Percentiles rank a stretch among this genome's conserved stretches.
These are phyloP conservation scores for Coemansia sp. DNA, from an alignment of 371 early-diverging fungal genomes.

Conservation along the genomic window DNA sequence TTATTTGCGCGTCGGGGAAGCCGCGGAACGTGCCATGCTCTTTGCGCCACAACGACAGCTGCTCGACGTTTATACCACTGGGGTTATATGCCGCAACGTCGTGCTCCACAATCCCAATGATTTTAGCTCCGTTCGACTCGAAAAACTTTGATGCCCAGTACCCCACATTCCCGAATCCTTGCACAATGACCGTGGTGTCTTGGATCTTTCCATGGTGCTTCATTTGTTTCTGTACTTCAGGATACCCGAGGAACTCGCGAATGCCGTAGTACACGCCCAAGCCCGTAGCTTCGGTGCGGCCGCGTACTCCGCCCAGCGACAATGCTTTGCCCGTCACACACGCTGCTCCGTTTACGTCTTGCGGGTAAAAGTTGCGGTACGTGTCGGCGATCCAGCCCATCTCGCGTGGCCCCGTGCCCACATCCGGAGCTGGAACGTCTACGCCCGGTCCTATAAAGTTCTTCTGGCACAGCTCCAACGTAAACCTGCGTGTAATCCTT, in stretches of 20 bases:
- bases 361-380: conserved; percentile 82
- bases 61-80: conserved; percentile 74
- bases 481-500: conserved; percentile 85
- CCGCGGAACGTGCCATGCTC: conserved; percentile 71
- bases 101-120: conserved; percentile 78
- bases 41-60: conserved; percentile 65
- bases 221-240: conserved; percentile 75
- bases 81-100: conserved; percentile 70
- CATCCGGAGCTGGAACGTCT: conserved; percentile 92
- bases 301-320: conserved; percentile 85
- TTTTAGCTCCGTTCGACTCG: conserved; percentile 78
- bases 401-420: conserved; percentile 82
- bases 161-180: conserved; percentile 92
- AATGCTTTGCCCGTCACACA: conserved; percentile 91
- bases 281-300: conserved; percentile 88
- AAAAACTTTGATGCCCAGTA: conserved; percentile 90
- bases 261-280: conserved; percentile 85
- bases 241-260: conserved; percentile 79
- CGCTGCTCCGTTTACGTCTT: conserved; percentile 80
- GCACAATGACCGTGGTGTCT: conserved; percentile 70
- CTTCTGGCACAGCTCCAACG: conserved; percentile 90
- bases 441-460: conserved; percentile 83
- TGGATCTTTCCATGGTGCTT: conserved; percentile 70
- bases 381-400: conserved; percentile 94
- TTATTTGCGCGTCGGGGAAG: conserved; percentile 63